Percentiles rank a stretch among this genome's conserved stretches.
These are phyloP conservation scores for Heliosperma pusillum DNA, from an alignment of 148 eudicot genomes.

Conservation along the genomic window DNA sequence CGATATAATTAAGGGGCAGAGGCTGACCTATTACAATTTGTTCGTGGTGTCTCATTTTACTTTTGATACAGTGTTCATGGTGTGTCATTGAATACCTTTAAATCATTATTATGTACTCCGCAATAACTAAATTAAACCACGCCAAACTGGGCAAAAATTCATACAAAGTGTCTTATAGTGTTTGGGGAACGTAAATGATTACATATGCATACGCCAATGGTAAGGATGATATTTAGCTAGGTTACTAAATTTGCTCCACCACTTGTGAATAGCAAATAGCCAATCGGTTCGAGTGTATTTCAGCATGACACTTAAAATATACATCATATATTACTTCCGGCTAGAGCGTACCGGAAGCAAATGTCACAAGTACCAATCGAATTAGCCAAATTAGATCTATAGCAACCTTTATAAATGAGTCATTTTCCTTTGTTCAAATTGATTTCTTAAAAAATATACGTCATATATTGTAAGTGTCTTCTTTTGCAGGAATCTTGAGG, in stretches of 20 bases:
- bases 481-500: slow-evolving; percentile 54
- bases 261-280: background rate
- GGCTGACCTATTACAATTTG: background rate
- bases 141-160: background rate
- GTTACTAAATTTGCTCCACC: background rate
- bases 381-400: background rate
- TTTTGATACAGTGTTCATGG: background rate
- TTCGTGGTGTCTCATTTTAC: background rate
- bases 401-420: background rate
- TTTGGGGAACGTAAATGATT: background rate
- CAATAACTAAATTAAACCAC: background rate
- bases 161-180: background rate
- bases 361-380: background rate
- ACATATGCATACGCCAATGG: background rate
- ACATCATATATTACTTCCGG: background rate
- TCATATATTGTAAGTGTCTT: too few relatives aligned
- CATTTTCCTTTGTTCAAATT: background rate
- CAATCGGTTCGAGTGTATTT: background rate
- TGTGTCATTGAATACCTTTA: background rate
- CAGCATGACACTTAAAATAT: background rate
- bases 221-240: background rate
- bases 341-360: background rate
- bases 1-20: background rate
- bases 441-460: too few relatives aligned
- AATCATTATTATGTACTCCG: background rate